phyloP scores from a whole-genome alignment of 2,329 filamentous ascomycete species.

The Ophiostoma sp. region DNA sequence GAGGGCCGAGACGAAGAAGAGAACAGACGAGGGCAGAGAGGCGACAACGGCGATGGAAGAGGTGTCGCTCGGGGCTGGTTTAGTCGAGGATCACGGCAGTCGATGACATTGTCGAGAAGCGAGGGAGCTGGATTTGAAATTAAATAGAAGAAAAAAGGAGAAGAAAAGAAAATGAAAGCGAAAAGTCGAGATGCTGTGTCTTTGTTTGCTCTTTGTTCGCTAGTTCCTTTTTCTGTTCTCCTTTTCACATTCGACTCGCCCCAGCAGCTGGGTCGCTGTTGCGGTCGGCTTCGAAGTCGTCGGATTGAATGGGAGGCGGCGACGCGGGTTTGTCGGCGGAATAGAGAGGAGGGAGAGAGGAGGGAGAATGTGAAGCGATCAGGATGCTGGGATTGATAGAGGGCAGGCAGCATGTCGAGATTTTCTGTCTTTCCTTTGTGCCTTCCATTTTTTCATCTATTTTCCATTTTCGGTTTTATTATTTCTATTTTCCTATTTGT shows the following conservation, averaged over 20 bases:
- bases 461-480: background rate
- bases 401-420: background rate
- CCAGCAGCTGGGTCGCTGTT: background rate
- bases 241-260: background rate
- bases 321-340: background rate
- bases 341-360: too few relatives aligned
- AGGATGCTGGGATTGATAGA: background rate
- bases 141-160: background rate
- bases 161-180: background rate
- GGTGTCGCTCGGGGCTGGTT: background rate
- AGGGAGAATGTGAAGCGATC: background rate
- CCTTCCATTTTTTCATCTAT: background rate
- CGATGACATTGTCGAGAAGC: background rate
- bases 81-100: background rate
- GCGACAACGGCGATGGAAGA: background rate
- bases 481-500: background rate
- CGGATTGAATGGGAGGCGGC: background rate
- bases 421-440: background rate
- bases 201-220: constrained; percentile 13
- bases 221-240: constrained; percentile 1
- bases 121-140: background rate
- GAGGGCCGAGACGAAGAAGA: background rate
- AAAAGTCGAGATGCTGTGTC: background rate
- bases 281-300: background rate
- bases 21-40: background rate